Percentiles rank a stretch among this genome's conserved stretches.
Conservation (phyloP, 352 stramenopile genomes). For the Phytopythium sindhum region DNA sequence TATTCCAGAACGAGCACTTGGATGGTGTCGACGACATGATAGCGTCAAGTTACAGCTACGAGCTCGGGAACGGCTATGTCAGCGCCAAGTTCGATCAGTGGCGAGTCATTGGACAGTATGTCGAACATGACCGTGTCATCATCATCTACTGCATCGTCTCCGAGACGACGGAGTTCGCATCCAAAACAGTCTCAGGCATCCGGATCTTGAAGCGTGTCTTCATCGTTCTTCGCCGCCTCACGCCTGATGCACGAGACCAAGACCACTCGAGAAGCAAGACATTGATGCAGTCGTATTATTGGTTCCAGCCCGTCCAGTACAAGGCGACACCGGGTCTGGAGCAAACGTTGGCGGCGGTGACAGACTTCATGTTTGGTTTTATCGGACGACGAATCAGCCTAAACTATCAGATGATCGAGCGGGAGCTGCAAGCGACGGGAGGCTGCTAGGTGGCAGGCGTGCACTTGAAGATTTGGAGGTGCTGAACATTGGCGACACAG, state of each 20-base stretch:
- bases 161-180: conserved; percentile 1
- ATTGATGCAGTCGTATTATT: not conserved
- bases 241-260: too few species aligned
- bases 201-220: conserved; percentile 4
- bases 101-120: not conserved
- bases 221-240: not conserved
- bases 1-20: too few species aligned
- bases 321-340: not conserved
- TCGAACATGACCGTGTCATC: not conserved
- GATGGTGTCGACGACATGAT: not conserved
- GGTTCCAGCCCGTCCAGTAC: not conserved
- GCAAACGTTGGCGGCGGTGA: not conserved
- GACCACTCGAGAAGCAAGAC: not conserved
- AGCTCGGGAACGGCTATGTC: not conserved
- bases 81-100: conserved; percentile 5
- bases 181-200: not conserved
- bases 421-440: not conserved
- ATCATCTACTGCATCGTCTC: conserved; percentile 2
- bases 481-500: too few species aligned
- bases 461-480: too few species aligned
- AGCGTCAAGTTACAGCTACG: not conserved
- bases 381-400: not conserved
- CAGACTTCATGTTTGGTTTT: not conserved
- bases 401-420: conserved; percentile 6
- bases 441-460: not conserved